Base-by-base conservation (phyloP, 208 protist genomes). In the Wallacemonas rigidus region DNA sequence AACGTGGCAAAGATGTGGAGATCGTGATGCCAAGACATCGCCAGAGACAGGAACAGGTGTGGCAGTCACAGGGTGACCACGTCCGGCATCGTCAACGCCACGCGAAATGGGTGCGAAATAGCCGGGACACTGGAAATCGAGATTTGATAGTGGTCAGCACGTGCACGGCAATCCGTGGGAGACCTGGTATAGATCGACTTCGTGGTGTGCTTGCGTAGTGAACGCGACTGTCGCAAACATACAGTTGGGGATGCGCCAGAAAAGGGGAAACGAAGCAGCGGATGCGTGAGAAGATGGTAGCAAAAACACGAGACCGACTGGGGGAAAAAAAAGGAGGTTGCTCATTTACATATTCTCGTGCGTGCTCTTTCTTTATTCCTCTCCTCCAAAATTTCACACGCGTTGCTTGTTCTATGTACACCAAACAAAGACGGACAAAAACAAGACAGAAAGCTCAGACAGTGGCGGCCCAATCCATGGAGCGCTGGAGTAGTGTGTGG, bases 401-500 rank as follows among this genome's bases (percentile, higher is more conserved):
- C 8, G 12, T 14, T 50, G 45, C 6, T 50, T 50, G 8, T 50
- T 50, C 8, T 50, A 50, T 50, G 45, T 50, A 50, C 45, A 50
- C 45, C 6, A 50, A 6, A 50, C 45, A 50, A 50, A 50, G 12
- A 12, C 45, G 1, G 12, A 50, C 45, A 50, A 6, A 50, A 50
- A 50, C 45, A 50, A 50, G 45, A 12, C 45, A 68, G 35, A 26
- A 26, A 26, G 26, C 26, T 54, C 48, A 47, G 7, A 54, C 11
- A 3, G 41, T 47, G 67, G 41, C 53, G 5, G 60, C 60, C 60
- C 60, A 60, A 6, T 57, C 36, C 2, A 60, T 14, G 53, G 53
- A 72, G 53, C 40, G 40, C n/a, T 51, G 26, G 17, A 72, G 55
- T 41, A 57, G 44, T 7, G 53, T 56, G 2, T 50, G 40, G 41